Base-by-base conservation (phyloP, 1,284 basidiomycete genomes). In the Ceratobasidium sp. region DNA sequence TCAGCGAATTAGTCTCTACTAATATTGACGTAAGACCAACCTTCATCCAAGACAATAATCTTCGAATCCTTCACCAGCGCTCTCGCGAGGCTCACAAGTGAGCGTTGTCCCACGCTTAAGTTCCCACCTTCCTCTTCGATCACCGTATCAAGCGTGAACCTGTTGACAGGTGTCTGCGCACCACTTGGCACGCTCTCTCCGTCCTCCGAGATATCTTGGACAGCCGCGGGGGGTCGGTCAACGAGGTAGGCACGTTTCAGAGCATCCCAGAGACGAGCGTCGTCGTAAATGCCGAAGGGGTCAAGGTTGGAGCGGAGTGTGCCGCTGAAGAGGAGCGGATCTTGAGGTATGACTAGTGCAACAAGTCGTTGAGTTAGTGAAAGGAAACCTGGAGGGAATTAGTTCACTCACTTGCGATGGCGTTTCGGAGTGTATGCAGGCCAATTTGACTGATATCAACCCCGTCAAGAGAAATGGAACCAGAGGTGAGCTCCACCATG, bases 101-200 rank as follows among this genome's bases (percentile, higher is more conserved):
- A 93, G 9, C 93, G 88, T 88, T 95, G 79, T 41, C 91, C 91
- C 48, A 92, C 90, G 63, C 90, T 91, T 73, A 97, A 80, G 81
- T 97, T 98, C 27, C 85, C 85, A 31, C 96, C 96, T 81, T 97
- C 96, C 76, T 93, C 92, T 76, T 96, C 94, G 75, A 98, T 89
- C 1, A 88, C 83, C 44, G 89, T 92, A 80, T 97, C 95, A 14
- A 97, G 86, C 24, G 87, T 92, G 84, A 95, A 96, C 64, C 88
- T 86, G 76, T 86, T 87, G 76, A 83, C 82, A 11, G 85, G 84
- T 6, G 85, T 86, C 29, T 83, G 84, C 9, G 83, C 79, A 22
- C 84, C 85, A 66, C 80, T 84, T 5, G 71, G 62, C 56, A 41
- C 62, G 2, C 76, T 79, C n/a, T 79, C 80, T 29, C 78, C 79